These are phyloP conservation scores for Leishmania guyanensis DNA, from an alignment of 208 protist genomes.

Conservation along the genomic window DNA sequence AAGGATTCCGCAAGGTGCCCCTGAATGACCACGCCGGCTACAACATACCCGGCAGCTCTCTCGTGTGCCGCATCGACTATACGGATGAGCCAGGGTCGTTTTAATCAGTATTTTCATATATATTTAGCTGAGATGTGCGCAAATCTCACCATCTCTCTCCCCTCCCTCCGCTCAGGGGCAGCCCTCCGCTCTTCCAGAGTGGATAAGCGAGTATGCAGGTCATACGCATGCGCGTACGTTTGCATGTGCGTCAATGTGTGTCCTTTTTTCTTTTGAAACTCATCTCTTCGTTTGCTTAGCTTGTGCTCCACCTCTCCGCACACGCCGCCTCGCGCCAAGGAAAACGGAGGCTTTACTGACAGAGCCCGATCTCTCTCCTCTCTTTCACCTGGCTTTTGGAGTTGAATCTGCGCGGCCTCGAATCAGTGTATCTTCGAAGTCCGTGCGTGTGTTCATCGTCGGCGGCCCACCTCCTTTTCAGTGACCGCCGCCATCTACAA, in stretches of 20 bases:
- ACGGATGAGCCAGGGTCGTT: not conserved
- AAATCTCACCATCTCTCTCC: not conserved
- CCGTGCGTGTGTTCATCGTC: not conserved
- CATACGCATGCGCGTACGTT: not conserved
- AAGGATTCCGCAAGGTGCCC: slow-evolving; percentile 57
- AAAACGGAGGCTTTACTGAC: not conserved
- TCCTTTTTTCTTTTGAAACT: not conserved
- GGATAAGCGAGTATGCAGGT: not conserved
- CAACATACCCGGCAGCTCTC: slow-evolving; percentile 49
- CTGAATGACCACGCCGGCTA: slow-evolving; percentile 49
- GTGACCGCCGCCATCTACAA: not conserved
- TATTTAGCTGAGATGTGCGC: not conserved
- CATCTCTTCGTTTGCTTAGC: not conserved
- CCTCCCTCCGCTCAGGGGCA: not conserved
- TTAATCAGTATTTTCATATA: not conserved
- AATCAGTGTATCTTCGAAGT: not conserved
- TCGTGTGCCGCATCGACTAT: slow-evolving; percentile 41
- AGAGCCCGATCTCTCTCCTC: not conserved
- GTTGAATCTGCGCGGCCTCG: not conserved
- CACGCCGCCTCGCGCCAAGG: not conserved
- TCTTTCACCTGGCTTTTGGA: not conserved
- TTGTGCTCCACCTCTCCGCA: not conserved
- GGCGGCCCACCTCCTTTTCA: not conserved
- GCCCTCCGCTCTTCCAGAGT: not conserved
- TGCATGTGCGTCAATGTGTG: not conserved